Evolutionary conservation across 805 yeast species (phyloP), one percentile per base, ranked within the genome.

Genomic region (Ogataea ganodermae): DNA sequence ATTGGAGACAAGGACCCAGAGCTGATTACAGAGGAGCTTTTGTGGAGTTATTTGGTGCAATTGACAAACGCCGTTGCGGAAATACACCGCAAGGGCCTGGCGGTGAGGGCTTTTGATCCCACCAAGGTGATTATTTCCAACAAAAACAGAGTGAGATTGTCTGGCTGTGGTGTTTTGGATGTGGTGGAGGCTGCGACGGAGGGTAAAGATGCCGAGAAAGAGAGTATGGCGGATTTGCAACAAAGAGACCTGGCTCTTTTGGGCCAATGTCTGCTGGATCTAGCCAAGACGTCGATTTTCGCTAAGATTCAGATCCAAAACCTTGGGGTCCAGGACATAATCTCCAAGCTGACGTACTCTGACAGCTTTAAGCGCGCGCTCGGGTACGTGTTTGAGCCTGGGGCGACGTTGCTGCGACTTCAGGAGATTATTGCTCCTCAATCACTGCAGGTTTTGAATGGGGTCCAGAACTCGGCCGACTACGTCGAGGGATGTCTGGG

Each of bases 1-100:
- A 46, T 59, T 62, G 59, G 71, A 65, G 52, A 65, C 62, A 62
- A 58, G 22, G 65, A 66, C 32, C 71, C 75, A 4, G 79, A 74
- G 51, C 74, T 76, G 20, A 71, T 87, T 2, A 81, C 84, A 0
- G 90, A 84, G 60, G 78, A 80, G 7, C 61, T 79, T 9, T 66
- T 92, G 38, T 89, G 97, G 97, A 68, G 71, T 27, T 88, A 89
- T 57, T 65, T 86, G 44, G 75, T 83, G 14, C 98, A 94, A 68
- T 67, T 94, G 26, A 72, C 84, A 2, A 77, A 79, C 56, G 97
- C 91, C 0, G 60, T 89, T 20, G 67, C 73, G n/a, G 73, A 78
- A 4, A 75, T 85, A 12, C 97, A 92, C 69, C 70, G 73, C 2
- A 70, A 73, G n/a, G 80, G 79, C 0, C 68, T 92, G 43, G 76